Base-by-base conservation (phyloP, 768 basidiomycete species). In the Roridomyces roridus region DNA sequence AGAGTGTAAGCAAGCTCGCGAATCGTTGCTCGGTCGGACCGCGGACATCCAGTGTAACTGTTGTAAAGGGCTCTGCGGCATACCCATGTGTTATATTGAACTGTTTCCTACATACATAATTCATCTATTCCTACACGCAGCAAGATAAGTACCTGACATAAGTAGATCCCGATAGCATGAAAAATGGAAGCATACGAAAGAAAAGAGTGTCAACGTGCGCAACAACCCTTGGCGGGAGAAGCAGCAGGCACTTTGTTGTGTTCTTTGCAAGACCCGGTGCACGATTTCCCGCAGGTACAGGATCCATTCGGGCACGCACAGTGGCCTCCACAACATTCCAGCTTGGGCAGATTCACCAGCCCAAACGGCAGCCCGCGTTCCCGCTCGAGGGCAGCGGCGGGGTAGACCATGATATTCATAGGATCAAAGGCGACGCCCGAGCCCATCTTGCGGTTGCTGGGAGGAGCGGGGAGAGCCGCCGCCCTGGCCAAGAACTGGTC, bases 401-500 rank as follows among this genome's bases (percentile, higher is more conserved):
- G 80, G 60, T 81, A 82, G 0, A 80, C 71, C 31, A 70, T 79
- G 23, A 82, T 67, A 60, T 87, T 79, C 68, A 77, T 80, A 0
- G 82, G 81, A 68, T 88, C 83, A 36, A 86, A 66, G 15, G 65
- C 64, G 29, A 73, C 59, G 3, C 73, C 76, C 17, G 67, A 62
- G 45, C 74, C 67, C 63, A 70, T 75, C 28, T 77, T 80, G 20
- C 74, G 74, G 59, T 76, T 69, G 6, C 62, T 54, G 4, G 86
- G 85, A 1, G 84, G 83, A 12, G 73, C 72, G n/a, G 89, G 89
- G n/a, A 89, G 77, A 6, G 85, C 72, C n/a, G 89, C 86, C 4
- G 86, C 87, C 25, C 80, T 78, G 26, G 86, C 84, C 57, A 89
- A 85, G 72, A 91, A 91, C 42, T 74, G 74, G 53, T 90, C 84